Conservation (phyloP, 345 rosid species). For the Carallia pectinifolia region DNA sequence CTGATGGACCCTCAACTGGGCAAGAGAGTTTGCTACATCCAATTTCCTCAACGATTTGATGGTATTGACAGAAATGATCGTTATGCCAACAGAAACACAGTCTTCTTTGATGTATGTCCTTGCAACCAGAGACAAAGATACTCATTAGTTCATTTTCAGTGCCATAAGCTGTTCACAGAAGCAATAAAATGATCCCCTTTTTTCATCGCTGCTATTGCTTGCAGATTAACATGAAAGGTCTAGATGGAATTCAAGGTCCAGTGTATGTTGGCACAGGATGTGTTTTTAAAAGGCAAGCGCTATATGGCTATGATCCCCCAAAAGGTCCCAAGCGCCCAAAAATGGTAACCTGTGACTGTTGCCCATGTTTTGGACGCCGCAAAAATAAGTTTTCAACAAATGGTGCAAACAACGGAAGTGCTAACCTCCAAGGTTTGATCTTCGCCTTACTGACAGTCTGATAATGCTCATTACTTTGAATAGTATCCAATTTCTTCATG, state of each 20-base stretch:
- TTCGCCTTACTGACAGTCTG: background rate
- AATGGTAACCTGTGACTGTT: slow-evolving; percentile 94
- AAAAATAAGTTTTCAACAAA: slow-evolving; percentile 56
- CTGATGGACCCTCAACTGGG: slow-evolving; percentile 36
- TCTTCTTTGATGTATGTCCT: slow-evolving; percentile 32
- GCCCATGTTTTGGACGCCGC: slow-evolving; percentile 91
- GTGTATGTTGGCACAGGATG: slow-evolving; percentile 39
- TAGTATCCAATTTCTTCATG: background rate
- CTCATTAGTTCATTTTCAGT: background rate
- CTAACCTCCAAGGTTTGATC: slow-evolving; percentile 56
- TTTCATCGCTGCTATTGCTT: background rate
- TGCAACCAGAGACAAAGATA: background rate
- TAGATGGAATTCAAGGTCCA: slow-evolving; percentile 37
- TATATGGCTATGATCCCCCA: slow-evolving; percentile 32
- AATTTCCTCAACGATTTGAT: slow-evolving; percentile 35
- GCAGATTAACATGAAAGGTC: slow-evolving; percentile 41
- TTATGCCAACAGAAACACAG: slow-evolving; percentile 37
- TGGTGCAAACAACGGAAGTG: slow-evolving; percentile 46
- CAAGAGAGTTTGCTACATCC: slow-evolving; percentile 34
- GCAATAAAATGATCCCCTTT: slow-evolving; percentile 3
- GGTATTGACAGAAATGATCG: slow-evolving; percentile 35
- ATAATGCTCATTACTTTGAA: background rate
- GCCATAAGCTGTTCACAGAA: background rate
- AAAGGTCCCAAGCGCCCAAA: slow-evolving; percentile 66
- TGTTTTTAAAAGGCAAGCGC: slow-evolving; percentile 31